Conservation (phyloP, 371 early-diverging fungal species). For the Catenaria anguillulae region DNA sequence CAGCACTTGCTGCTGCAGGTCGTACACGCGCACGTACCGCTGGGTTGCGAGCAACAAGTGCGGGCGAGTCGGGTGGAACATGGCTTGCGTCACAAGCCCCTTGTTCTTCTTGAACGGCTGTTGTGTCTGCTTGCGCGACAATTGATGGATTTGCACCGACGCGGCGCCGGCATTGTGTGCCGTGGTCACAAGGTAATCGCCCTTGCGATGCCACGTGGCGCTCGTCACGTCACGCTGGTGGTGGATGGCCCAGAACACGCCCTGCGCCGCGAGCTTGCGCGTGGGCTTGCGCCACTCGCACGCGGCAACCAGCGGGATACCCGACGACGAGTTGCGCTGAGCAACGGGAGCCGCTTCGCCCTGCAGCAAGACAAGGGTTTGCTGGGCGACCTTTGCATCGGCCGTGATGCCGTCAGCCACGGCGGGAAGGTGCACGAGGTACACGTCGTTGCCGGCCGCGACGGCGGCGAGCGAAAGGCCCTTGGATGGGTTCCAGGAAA, state of each 20-base stretch:
- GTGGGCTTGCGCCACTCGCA: slow-evolving; percentile 46
- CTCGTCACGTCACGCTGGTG: slow-evolving; percentile 50
- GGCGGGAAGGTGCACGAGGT: slow-evolving; percentile 13
- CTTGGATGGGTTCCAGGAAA: slow-evolving; percentile 82
- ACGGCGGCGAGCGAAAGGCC: slow-evolving; percentile 63
- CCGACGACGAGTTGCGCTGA: background rate
- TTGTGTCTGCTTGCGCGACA: slow-evolving; percentile 72
- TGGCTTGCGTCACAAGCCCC: slow-evolving; percentile 72
- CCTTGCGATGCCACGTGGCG: slow-evolving; percentile 88
- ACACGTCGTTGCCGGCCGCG: slow-evolving; percentile 32
- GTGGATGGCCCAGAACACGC: slow-evolving; percentile 33
- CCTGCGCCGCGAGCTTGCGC: slow-evolving; percentile 30
- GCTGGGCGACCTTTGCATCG: slow-evolving; percentile 5
- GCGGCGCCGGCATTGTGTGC: slow-evolving; percentile 37
- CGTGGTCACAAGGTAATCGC: slow-evolving; percentile 85
- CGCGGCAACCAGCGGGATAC: slow-evolving; percentile 1
- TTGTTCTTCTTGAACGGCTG: slow-evolving; percentile 73
- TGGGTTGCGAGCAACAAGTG: slow-evolving; percentile 90
- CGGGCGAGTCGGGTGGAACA: slow-evolving; percentile 88
- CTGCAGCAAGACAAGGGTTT: background rate
- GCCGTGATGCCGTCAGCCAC: background rate
- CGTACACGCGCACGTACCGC: slow-evolving; percentile 79
- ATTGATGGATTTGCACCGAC: slow-evolving; percentile 80
- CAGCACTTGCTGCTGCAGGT: slow-evolving; percentile 70
- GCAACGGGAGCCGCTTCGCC: background rate